Conservation (phyloP, 257 asterid species). For the Handroanthus guayacan region DNA sequence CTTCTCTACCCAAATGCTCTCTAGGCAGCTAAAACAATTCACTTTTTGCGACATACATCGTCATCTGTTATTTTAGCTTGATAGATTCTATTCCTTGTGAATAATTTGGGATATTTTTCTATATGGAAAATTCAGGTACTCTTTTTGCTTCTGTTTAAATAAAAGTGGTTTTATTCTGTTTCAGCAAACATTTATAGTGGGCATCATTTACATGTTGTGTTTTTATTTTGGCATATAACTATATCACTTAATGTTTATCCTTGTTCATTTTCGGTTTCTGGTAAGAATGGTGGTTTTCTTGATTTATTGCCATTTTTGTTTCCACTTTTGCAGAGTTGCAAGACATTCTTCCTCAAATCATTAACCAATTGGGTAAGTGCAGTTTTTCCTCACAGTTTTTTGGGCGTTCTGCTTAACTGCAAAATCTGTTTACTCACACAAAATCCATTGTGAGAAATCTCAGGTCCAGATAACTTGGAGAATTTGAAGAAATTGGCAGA, state of each 20-base stretch:
- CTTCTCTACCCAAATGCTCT: background rate
- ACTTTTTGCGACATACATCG: background rate
- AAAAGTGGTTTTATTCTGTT: background rate
- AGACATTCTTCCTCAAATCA: conserved; percentile 53
- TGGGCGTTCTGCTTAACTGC: too few relatives aligned
- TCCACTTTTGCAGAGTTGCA: conserved; percentile 54
- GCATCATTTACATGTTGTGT: background rate
- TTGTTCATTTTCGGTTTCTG: background rate
- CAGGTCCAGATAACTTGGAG: conserved; percentile 91
- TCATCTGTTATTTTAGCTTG: background rate
- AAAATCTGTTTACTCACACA: background rate
- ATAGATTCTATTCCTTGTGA: too few relatives aligned
- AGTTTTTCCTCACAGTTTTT: background rate
- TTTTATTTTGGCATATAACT: background rate
- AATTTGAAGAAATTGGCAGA: conserved; percentile 80
- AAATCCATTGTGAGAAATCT: background rate
- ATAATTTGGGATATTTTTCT: background rate
- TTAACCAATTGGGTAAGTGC: conserved; percentile 47
- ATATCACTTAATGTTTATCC: too few relatives aligned
- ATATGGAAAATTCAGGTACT: background rate
- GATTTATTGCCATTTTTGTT: background rate
- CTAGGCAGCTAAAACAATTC: background rate
- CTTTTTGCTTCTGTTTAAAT: background rate
- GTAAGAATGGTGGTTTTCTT: background rate
- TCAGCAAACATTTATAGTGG: background rate